Conservation (phyloP, 2,329 filamentous ascomycete species). For the Colletotrichum plurivorum region DNA sequence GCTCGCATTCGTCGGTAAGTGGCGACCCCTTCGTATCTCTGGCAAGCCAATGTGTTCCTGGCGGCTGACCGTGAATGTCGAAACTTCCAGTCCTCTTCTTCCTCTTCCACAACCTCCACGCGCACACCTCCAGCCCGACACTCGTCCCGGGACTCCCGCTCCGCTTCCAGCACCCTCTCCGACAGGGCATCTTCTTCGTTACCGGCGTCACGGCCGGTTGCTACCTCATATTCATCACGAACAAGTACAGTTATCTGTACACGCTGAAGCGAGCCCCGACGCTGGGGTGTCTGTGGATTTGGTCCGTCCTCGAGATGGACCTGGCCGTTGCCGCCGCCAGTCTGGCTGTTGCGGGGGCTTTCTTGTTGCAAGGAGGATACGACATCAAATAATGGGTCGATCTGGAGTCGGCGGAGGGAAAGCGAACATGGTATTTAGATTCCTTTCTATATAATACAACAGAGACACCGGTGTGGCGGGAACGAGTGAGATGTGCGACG, state of each 20-base stretch:
- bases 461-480: too few relatives aligned
- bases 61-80: not conserved
- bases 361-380: conserved; percentile 66
- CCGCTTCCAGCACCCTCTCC: conserved; percentile 61
- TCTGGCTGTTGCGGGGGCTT: conserved; percentile 60
- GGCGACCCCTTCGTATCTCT: not conserved
- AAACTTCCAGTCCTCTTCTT: conserved; percentile 72
- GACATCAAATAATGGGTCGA: conserved; percentile 50
- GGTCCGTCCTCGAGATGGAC: conserved; percentile 90
- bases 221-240: conserved; percentile 86
- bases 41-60: not conserved
- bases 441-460: too few relatives aligned
- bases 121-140: conserved; percentile 62
- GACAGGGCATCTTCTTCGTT: conserved; percentile 74
- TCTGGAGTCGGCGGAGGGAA: too few relatives aligned
- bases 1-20: conserved; percentile 67
- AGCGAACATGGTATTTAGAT: too few relatives aligned
- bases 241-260: conserved; percentile 83
- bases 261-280: conserved; percentile 95
- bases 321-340: conserved; percentile 75
- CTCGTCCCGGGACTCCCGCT: conserved; percentile 66
- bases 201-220: conserved; percentile 76
- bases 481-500: too few relatives aligned
- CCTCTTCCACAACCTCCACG: conserved; percentile 71
- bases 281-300: conserved; percentile 91